phyloP scores from a whole-genome alignment of 192 early-diverging fungal species.

The Gonapodya sp. region DNA sequence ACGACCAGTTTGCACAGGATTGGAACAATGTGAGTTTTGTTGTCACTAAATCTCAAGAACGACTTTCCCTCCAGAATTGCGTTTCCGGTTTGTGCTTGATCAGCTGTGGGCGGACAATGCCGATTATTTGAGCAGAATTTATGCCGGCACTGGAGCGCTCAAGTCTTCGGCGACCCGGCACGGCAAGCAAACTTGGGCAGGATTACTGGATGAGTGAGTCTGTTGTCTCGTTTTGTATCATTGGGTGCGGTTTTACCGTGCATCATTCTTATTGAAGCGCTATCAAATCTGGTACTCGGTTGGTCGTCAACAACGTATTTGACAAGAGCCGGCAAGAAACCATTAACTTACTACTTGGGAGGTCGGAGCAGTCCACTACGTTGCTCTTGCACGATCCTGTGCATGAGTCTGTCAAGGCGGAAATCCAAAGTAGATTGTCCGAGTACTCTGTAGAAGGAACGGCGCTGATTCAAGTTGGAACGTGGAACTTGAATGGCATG shows the following conservation, averaged over 20 bases:
- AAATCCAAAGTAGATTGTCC: conserved; percentile 19
- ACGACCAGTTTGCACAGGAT: neutral
- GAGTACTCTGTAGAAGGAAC: conserved; percentile 15
- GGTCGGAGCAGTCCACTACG: conserved; percentile 10
- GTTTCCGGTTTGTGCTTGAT: neutral
- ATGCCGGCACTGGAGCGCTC: conserved; percentile 94
- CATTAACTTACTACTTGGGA: conserved; percentile 79
- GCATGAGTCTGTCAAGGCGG: conserved; percentile 22
- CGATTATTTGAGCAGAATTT: conserved; percentile 81
- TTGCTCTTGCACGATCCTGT: conserved; percentile 29
- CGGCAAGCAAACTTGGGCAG: conserved; percentile 70
- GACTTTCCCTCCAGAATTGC: neutral
- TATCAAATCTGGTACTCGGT: conserved; percentile 81
- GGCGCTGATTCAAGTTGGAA: conserved; percentile 58
- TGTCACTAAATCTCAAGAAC: neutral
- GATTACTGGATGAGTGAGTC: conserved; percentile 6
- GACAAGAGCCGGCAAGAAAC: conserved; percentile 89
- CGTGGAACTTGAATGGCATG: conserved; percentile 88
- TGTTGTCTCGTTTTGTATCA: neutral
- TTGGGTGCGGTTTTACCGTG: neutral
- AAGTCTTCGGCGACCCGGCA: conserved; percentile 82
- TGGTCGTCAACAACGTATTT: conserved; percentile 92
- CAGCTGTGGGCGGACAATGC: conserved; percentile 81
- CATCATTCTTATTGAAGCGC: conserved; percentile 80
- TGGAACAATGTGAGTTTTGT: neutral